Evolutionary conservation across 2,329 filamentous ascomycete genomes (phyloP).

Genomic region (Talaromyces atroroseus): DNA sequence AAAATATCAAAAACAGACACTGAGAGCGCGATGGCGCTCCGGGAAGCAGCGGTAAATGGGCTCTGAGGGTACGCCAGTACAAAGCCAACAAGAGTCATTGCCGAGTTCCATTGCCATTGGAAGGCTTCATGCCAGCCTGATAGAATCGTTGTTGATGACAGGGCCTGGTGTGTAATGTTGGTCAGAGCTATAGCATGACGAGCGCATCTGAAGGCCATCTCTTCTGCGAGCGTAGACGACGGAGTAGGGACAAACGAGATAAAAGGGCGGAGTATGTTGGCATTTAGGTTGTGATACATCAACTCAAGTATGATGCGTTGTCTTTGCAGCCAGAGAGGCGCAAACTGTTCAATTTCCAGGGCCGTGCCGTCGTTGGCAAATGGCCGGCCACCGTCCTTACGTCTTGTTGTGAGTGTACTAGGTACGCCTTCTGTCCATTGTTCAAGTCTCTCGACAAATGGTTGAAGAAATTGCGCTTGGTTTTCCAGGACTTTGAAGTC

Average conservation of each 20-base stretch:
- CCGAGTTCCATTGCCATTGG: conserved; percentile 42
- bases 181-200: conserved; percentile 36
- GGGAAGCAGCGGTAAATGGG: conserved; percentile 23
- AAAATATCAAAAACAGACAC: conserved; percentile 35
- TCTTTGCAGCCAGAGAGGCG: conserved; percentile 39
- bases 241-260: conserved; percentile 29
- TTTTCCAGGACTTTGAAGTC: conserved; percentile 26
- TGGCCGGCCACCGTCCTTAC: conserved; percentile 27
- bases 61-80: conserved; percentile 34
- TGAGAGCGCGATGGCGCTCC: conserved; percentile 30
- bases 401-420: conserved; percentile 31
- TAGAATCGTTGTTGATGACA: conserved; percentile 27
- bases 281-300: conserved; percentile 36
- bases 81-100: conserved; percentile 39
- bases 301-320: conserved; percentile 41
- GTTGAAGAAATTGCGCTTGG: conserved; percentile 28
- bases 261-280: conserved; percentile 37
- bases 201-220: conserved; percentile 25
- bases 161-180: conserved; percentile 34
- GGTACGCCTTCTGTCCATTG: conserved; percentile 36
- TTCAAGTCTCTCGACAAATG: conserved; percentile 24
- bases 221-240: conserved; percentile 17
- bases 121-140: conserved; percentile 37
- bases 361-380: conserved; percentile 36
- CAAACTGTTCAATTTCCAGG: conserved; percentile 32